Conservation (phyloP, 1,284 basidiomycete species). For the Agaricales sp. region DNA sequence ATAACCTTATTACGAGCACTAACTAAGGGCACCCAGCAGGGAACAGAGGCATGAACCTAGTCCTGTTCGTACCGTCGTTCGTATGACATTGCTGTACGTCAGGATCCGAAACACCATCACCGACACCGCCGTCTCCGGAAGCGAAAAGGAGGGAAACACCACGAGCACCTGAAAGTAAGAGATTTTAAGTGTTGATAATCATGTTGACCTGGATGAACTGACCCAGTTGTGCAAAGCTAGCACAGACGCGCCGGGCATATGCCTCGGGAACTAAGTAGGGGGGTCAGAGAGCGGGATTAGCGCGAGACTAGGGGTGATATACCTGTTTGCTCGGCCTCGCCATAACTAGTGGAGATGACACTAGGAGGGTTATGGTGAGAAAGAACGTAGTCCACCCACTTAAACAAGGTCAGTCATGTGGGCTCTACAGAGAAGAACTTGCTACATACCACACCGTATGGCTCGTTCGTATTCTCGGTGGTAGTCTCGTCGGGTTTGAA, state of each 20-base stretch:
- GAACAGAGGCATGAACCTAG: constrained; percentile 19
- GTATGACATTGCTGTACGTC: constrained; percentile 41
- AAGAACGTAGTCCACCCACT: constrained; percentile 54
- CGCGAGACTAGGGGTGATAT: background rate
- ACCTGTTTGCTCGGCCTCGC: constrained; percentile 45
- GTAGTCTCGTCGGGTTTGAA: constrained; percentile 40
- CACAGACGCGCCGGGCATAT: constrained; percentile 56
- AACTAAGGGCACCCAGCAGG: constrained; percentile 34
- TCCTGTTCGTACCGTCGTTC: constrained; percentile 21
- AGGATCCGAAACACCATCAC: constrained; percentile 41
- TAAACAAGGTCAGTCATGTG: constrained; percentile 11
- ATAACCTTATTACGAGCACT: constrained; percentile 13
- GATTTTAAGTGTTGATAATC: constrained; percentile 33
- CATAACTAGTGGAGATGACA: constrained; percentile 55
- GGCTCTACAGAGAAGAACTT: constrained; percentile 2
- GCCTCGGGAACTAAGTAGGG: constrained; percentile 37
- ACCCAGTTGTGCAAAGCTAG: constrained; percentile 54
- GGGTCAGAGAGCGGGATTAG: background rate
- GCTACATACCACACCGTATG: constrained; percentile 37
- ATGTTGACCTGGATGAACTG: constrained; percentile 4
- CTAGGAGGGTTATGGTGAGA: constrained; percentile 33
- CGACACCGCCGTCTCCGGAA: constrained; percentile 65
- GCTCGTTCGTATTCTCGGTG: constrained; percentile 40
- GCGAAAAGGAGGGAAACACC: constrained; percentile 55
- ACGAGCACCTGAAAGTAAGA: constrained; percentile 41